phyloP scores from a whole-genome alignment of 352 stramenopile species.

The Globisporangium echinulatum region DNA sequence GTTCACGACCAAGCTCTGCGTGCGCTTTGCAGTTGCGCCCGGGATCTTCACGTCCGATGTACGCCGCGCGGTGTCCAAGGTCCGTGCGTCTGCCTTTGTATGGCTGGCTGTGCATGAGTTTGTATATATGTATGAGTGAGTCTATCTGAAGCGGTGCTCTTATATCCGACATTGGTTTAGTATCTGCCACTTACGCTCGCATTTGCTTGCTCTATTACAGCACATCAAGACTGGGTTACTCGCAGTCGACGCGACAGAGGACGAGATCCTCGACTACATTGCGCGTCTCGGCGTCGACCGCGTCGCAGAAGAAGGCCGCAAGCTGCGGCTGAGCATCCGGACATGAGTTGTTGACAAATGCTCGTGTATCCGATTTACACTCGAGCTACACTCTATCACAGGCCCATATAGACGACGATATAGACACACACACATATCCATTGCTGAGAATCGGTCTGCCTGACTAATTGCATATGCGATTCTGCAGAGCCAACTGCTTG shows the following conservation, averaged over 20 bases:
- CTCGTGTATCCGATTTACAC: no score
- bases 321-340: slow-evolving; percentile 51
- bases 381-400: no score
- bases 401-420: background rate
- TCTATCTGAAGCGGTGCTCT: background rate
- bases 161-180: no score
- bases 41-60: slow-evolving; percentile 74
- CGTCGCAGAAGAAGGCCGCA: slow-evolving; percentile 54
- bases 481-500: background rate
- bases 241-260: slow-evolving; percentile 39
- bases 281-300: slow-evolving; percentile 37
- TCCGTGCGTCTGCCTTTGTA: slow-evolving; percentile 17
- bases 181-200: background rate
- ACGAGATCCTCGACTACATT: slow-evolving; percentile 58
- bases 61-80: slow-evolving; percentile 46
- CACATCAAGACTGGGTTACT: slow-evolving; percentile 58
- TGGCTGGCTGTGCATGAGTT: background rate
- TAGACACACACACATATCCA: background rate
- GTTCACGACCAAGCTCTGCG: slow-evolving; percentile 76
- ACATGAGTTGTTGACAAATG: slow-evolving; percentile 10
- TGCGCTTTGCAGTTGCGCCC: slow-evolving; percentile 57
- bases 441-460: no score
- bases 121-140: background rate
- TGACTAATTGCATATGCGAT: no score
- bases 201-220: slow-evolving; percentile 23